Evolutionary conservation across 2,329 filamentous ascomycete species (phyloP).

Genomic region (Westerdykella sp.): DNA sequence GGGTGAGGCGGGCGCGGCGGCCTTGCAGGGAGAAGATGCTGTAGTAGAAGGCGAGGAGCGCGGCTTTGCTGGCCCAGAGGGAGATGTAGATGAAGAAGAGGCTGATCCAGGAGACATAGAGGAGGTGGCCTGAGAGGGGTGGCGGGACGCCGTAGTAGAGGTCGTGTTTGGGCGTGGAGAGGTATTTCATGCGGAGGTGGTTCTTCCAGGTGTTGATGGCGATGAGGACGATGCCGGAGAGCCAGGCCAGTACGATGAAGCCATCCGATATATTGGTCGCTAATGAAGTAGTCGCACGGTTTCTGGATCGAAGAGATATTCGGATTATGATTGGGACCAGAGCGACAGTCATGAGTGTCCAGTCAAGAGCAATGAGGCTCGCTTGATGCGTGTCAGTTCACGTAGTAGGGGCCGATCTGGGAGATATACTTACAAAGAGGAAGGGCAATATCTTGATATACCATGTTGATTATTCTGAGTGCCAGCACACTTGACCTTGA

Average conservation of each 20-base stretch:
- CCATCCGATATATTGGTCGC: slow-evolving; percentile 17
- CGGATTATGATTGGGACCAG: slow-evolving; percentile 25
- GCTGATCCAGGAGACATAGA: slow-evolving; percentile 28
- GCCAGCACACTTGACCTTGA: background rate
- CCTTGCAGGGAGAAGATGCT: slow-evolving; percentile 21
- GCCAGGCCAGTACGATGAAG: slow-evolving; percentile 22
- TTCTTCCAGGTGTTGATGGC: slow-evolving; percentile 29
- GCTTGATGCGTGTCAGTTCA: slow-evolving; percentile 10
- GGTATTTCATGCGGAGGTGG: slow-evolving; percentile 20
- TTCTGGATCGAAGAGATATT: slow-evolving; percentile 15
- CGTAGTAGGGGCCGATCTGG: background rate
- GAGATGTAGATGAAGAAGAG: slow-evolving; percentile 30
- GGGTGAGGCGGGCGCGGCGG: slow-evolving; percentile 9
- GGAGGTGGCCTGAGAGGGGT: slow-evolving; percentile 19
- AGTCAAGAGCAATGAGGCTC: slow-evolving; percentile 25
- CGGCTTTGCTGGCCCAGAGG: slow-evolving; percentile 25
- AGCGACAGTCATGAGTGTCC: slow-evolving; percentile 22
- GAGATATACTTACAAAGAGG: slow-evolving; percentile 14
- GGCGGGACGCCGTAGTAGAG: slow-evolving; percentile 24
- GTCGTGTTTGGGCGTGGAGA: slow-evolving; percentile 4
- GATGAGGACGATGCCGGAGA: slow-evolving; percentile 16
- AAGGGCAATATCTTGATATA: slow-evolving; percentile 18
- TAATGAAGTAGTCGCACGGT: slow-evolving; percentile 6
- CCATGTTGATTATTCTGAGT: slow-evolving; percentile 7
- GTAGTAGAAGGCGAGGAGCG: slow-evolving; percentile 29